Conservation (phyloP, 208 protist species). For the Trypanosoma scelopori region DNA sequence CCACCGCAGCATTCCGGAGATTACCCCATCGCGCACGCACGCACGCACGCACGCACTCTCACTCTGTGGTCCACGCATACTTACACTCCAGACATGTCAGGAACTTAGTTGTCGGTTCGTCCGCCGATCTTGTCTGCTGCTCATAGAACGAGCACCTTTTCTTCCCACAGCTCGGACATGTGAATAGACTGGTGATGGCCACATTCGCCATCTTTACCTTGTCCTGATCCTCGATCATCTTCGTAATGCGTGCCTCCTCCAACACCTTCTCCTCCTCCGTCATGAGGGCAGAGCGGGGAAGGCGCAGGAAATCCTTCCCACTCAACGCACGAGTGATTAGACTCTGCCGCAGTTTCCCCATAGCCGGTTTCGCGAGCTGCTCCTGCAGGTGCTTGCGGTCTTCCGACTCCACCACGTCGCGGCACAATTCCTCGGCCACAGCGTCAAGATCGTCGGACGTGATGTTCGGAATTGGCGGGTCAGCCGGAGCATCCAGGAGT, state of each 20-base stretch:
- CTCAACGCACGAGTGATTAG: constrained; percentile 91
- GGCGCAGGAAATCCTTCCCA: constrained; percentile 85
- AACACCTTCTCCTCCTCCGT: constrained; percentile 93
- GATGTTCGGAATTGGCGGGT: constrained; percentile 29
- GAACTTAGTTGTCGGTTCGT: constrained; percentile 98
- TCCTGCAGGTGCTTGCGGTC: constrained; percentile 86
- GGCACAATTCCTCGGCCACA: constrained; percentile 48
- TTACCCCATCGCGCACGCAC: background rate
- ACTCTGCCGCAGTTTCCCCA: constrained; percentile 74
- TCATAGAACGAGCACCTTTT: constrained; percentile 90
- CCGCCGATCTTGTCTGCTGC: constrained; percentile 95
- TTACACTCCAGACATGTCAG: constrained; percentile 93
- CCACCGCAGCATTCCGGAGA: too few species aligned
- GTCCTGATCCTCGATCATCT: constrained; percentile 87
- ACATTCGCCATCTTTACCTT: constrained; percentile 42
- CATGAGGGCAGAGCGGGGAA: constrained; percentile 92
- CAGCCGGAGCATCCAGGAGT: constrained; percentile 56
- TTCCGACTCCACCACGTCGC: constrained; percentile 63
- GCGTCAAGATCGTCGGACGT: constrained; percentile 37
- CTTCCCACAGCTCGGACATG: constrained; percentile 84
- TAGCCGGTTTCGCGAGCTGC: constrained; percentile 78
- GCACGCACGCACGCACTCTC: background rate
- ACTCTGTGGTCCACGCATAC: constrained; percentile 86
- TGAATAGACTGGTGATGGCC: constrained; percentile 64
- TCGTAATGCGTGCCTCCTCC: constrained; percentile 81